Evolutionary conservation across 2,329 filamentous ascomycete genomes (phyloP).

Genomic region (Xylariomycetidae sp.): DNA sequence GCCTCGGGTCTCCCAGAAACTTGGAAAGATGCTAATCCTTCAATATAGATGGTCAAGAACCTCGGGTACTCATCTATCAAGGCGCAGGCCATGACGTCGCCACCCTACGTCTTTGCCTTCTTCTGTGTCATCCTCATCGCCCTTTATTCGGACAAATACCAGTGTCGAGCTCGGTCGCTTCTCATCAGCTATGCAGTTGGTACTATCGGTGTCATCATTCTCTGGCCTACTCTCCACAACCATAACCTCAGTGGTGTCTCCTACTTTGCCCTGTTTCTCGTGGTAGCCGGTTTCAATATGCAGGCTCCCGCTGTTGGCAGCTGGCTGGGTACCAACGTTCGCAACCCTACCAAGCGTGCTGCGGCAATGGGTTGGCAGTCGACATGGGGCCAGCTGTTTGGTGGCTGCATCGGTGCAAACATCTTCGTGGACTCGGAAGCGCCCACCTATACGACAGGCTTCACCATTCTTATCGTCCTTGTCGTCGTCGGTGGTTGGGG

Average conservation of each 20-base stretch:
- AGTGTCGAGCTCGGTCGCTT: constrained; percentile 20
- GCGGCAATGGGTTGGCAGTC: constrained; percentile 16
- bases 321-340: constrained; percentile 12
- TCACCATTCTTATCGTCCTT: constrained; percentile 4
- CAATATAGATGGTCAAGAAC: constrained; percentile 17
- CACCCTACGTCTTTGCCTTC: constrained; percentile 37
- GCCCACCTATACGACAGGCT: constrained; percentile 15
- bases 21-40: neutral
- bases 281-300: constrained; percentile 13
- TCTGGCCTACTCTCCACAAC: constrained; percentile 16
- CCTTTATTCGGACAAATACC: constrained; percentile 32
- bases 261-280: constrained; percentile 20
- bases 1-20: neutral
- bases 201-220: constrained; percentile 14
- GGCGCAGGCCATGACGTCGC: constrained; percentile 23
- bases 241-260: constrained; percentile 12
- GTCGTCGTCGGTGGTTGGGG: constrained; percentile 1
- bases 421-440: constrained; percentile 16
- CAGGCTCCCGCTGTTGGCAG: constrained; percentile 11
- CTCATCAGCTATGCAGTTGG: constrained; percentile 16
- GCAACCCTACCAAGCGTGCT: constrained; percentile 18
- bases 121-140: constrained; percentile 24
- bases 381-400: constrained; percentile 10
- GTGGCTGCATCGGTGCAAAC: constrained; percentile 15
- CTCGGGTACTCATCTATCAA: constrained; percentile 22